Percentiles rank a stretch among this genome's conserved stretches.
These are phyloP conservation scores for Takakia lepidozioides DNA, from an alignment of 225 moss, liverwort and hornwort species.

Conservation along the genomic window DNA sequence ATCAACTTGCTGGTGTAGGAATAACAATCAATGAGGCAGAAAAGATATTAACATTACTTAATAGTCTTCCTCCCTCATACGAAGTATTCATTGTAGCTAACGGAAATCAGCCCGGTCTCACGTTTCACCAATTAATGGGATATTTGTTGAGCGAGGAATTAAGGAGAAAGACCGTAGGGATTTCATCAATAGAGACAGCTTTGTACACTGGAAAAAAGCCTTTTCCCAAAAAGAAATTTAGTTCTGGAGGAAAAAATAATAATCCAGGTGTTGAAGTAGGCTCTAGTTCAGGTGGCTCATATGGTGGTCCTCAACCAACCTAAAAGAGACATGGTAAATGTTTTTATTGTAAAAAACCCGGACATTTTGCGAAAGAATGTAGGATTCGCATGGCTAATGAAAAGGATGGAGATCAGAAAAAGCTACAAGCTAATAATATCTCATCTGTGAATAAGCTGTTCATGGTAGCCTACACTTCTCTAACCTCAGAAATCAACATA, in stretches of 20 bases:
- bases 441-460: slow-evolving; percentile 9
- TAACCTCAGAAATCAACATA: not conserved
- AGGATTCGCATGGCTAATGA: not conserved
- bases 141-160: not conserved
- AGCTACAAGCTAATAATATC: not conserved
- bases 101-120: slow-evolving; percentile 3
- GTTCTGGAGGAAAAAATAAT: not conserved
- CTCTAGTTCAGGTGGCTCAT: no score
- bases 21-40: not conserved
- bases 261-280: no score
- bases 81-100: slow-evolving; percentile 3
- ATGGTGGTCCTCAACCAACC: not conserved
- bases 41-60: not conserved
- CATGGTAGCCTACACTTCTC: not conserved
- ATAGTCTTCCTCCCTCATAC: no score
- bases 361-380: slow-evolving; percentile 4
- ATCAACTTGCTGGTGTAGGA: slow-evolving; percentile 1
- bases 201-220: not conserved
- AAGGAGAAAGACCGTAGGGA: slow-evolving; percentile 5
- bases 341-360: no score
- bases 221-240: not conserved
- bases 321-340: not conserved
- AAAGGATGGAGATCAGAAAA: not conserved
- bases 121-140: not conserved
- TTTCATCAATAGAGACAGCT: not conserved